These are phyloP conservation scores for Fusarium torreyae DNA, from an alignment of 2,329 filamentous ascomycete species.

Conservation along the genomic window DNA sequence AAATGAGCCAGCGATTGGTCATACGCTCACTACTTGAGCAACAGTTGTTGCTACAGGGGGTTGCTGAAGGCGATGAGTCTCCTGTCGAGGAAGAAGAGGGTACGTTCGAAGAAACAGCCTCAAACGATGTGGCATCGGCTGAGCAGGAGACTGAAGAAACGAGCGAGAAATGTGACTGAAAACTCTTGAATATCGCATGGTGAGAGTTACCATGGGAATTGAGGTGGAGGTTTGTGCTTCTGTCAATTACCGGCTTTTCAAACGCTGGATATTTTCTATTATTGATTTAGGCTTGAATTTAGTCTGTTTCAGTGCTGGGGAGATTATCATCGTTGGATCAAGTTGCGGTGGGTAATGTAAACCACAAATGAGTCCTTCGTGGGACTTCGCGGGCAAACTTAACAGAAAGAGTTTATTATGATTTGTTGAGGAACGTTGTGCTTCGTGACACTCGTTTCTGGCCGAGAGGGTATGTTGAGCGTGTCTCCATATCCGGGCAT, in stretches of 20 bases:
- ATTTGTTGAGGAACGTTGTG: background rate
- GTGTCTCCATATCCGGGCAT: too few species aligned
- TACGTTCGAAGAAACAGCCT: background rate
- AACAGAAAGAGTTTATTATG: background rate
- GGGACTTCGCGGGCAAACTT: background rate
- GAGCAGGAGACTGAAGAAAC: too few species aligned
- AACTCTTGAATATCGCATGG: background rate
- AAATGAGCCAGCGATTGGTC: background rate
- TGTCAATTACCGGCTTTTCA: background rate
- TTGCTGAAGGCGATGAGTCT: fast-evolving
- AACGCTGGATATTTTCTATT: too few species aligned
- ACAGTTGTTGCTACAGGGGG: background rate
- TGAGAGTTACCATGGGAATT: background rate
- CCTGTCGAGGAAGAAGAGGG: background rate
- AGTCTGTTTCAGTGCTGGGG: background rate
- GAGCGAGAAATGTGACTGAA: background rate
- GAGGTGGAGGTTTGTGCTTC: background rate
- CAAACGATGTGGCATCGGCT: background rate
- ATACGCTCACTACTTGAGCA: background rate
- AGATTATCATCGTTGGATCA: background rate
- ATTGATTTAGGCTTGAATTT: background rate
- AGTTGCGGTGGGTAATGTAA: background rate
- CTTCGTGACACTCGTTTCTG: background rate
- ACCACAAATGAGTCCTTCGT: background rate
- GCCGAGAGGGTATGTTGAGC: too few species aligned